These are phyloP conservation scores for Zasmidium angulare DNA, from an alignment of 2,329 filamentous ascomycete genomes.

Conservation along the genomic window DNA sequence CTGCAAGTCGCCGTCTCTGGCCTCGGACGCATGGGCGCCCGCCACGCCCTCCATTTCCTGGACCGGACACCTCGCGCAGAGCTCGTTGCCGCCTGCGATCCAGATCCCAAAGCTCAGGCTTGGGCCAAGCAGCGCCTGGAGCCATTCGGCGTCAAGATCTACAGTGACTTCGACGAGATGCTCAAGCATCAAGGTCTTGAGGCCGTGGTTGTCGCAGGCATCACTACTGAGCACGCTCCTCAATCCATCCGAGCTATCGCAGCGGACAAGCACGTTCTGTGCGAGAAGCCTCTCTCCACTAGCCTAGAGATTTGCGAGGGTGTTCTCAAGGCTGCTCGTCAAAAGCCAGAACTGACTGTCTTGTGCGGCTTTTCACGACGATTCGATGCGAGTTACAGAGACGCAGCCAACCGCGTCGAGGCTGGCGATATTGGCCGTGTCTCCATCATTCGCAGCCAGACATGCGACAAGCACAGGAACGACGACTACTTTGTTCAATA, in stretches of 20 bases:
- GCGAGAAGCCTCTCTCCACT: constrained; percentile 62
- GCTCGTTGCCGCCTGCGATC: constrained; percentile 50
- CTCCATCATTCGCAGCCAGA: constrained; percentile 63
- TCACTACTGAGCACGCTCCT: constrained; percentile 57
- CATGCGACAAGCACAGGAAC: constrained; percentile 65
- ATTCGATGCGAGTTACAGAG: constrained; percentile 66
- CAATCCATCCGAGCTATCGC: constrained; percentile 59
- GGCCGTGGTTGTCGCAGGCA: constrained; percentile 57
- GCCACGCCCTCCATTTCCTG: constrained; percentile 50
- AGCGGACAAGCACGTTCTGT: constrained; percentile 56
- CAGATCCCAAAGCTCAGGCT: constrained; percentile 41
- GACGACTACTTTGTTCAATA: constrained; percentile 68
- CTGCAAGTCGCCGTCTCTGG: constrained; percentile 48
- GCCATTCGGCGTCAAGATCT: constrained; percentile 54
- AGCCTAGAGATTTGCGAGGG: constrained; percentile 59
- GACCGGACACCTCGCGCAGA: constrained; percentile 47
- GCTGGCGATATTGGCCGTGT: constrained; percentile 59
- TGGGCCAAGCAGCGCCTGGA: constrained; percentile 54
- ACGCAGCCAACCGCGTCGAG: constrained; percentile 55
- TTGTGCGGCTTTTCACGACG: constrained; percentile 66
- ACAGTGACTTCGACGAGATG: constrained; percentile 58
- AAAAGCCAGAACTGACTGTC: constrained; percentile 61
- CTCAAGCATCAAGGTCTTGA: constrained; percentile 55
- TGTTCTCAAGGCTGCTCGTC: constrained; percentile 58
- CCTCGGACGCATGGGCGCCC: constrained; percentile 52